These are phyloP conservation scores for Umbilicaria muhlenbergii DNA, from an alignment of 495 filamentous ascomycete species.

Conservation along the genomic window DNA sequence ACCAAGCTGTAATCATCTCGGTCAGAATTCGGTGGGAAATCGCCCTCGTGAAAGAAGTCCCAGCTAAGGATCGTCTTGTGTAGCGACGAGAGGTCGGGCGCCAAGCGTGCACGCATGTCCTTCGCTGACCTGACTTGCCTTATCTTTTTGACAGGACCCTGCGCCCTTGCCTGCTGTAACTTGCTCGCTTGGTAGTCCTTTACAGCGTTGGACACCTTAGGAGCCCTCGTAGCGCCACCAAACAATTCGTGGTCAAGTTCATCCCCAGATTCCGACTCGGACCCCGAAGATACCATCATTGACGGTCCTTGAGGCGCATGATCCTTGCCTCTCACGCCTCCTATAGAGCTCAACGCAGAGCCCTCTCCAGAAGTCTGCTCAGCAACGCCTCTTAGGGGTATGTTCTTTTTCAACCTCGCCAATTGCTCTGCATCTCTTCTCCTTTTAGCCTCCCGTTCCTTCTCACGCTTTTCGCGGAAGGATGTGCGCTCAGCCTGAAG, in stretches of 20 bases:
- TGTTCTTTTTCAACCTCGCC: conserved; percentile 39
- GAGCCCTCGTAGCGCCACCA: conserved; percentile 28
- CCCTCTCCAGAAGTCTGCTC: conserved; percentile 54
- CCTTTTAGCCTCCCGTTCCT: conserved; percentile 57
- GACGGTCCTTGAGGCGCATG: conserved; percentile 54
- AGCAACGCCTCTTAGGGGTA: conserved; percentile 32
- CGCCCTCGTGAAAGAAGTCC: conserved; percentile 81
- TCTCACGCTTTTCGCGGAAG: conserved; percentile 54
- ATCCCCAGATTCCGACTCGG: conserved; percentile 62
- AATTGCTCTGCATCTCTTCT: conserved; percentile 52
- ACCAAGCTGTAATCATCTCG: conserved; percentile 58
- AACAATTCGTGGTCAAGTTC: conserved; percentile 48
- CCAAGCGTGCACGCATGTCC: conserved; percentile 84
- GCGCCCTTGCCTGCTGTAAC: conserved; percentile 28
- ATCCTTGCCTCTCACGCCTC: conserved; percentile 64
- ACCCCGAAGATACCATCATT: conserved; percentile 68
- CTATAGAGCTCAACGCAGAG: conserved; percentile 55
- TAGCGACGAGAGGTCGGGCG: conserved; percentile 72
- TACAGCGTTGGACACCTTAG: conserved; percentile 27
- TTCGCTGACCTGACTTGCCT: conserved; percentile 63
- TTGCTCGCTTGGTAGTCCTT: conserved; percentile 38
- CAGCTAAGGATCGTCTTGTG: conserved; percentile 78
- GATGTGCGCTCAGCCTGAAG: conserved; percentile 24
- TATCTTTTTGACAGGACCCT: conserved; percentile 64
- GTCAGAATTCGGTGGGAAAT: conserved; percentile 58